These are phyloP conservation scores for Saksenaea vasiformis DNA, from an alignment of 371 early-diverging fungal species.

Conservation along the genomic window DNA sequence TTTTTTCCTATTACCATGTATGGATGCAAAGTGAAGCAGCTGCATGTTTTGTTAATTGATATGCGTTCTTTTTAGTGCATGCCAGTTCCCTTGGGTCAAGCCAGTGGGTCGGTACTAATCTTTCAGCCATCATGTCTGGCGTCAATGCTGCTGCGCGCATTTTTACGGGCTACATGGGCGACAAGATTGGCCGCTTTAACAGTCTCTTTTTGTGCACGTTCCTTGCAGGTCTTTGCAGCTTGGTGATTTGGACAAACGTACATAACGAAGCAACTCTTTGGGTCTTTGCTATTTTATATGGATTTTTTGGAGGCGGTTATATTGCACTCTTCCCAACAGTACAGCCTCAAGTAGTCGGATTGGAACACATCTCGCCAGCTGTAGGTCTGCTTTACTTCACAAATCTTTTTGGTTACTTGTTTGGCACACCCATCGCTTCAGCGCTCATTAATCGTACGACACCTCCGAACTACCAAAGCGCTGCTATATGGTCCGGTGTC, in stretches of 20 bases:
- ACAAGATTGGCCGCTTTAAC: conserved; percentile 61
- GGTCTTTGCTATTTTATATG: conserved; percentile 50
- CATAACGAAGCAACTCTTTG: conserved; percentile 36
- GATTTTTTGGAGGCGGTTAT: conserved; percentile 61
- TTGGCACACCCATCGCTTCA: conserved; percentile 56
- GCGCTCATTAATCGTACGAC: conserved; percentile 30
- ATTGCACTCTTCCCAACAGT: conserved; percentile 54
- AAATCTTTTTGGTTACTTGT: conserved; percentile 51
- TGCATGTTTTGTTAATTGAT: background rate
- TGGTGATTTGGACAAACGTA: conserved; percentile 45
- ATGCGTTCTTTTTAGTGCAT: conserved; percentile 22
- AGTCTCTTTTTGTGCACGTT: conserved; percentile 47
- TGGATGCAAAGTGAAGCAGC: background rate
- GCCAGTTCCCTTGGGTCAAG: conserved; percentile 35
- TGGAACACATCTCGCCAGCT: conserved; percentile 48
- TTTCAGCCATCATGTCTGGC: conserved; percentile 53
- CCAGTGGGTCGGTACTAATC: conserved; percentile 35
- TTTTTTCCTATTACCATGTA: conserved; percentile 31
- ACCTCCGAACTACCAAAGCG: conserved; percentile 19
- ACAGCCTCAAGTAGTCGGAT: conserved; percentile 50
- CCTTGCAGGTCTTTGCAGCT: conserved; percentile 44
- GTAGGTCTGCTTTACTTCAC: conserved; percentile 52
- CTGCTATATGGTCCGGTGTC: conserved; percentile 23
- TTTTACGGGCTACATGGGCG: conserved; percentile 49
- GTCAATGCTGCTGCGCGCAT: conserved; percentile 50